phyloP scores from a whole-genome alignment of 192 early-diverging fungal species.

The Funneliformis geosporum region DNA sequence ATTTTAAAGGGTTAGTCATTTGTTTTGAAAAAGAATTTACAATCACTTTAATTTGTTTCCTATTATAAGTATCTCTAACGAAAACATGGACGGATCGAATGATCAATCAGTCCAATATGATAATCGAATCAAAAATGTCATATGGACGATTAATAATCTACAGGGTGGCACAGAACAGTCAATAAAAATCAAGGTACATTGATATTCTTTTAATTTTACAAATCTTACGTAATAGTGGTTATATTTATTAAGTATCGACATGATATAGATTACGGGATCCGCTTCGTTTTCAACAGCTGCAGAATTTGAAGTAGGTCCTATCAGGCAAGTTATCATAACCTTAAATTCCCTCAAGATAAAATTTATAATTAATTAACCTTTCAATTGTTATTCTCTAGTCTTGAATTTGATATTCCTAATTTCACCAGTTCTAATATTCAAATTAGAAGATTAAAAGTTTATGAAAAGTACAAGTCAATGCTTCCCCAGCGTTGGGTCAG shows the following conservation, averaged over 20 bases:
- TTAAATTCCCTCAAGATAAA: neutral
- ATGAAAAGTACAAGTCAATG: conserved; percentile 26
- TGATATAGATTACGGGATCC: conserved; percentile 4
- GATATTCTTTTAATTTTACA: neutral
- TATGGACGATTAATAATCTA: conserved; percentile 22
- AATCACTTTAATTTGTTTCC: neutral
- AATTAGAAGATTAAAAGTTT: conserved; percentile 23
- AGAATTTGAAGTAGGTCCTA: conserved; percentile 20
- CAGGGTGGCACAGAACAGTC: conserved; percentile 8
- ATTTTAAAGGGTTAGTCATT: neutral
- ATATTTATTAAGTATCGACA: neutral
- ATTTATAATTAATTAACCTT: neutral
- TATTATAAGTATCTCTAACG: neutral
- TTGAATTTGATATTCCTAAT: conserved; percentile 33
- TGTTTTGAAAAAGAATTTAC: neutral
- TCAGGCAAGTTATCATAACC: conserved; percentile 1
- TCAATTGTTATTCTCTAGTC: neutral
- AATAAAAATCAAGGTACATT: conserved; percentile 24
- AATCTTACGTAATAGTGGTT: too few species aligned
- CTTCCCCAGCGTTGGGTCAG: conserved; percentile 29
- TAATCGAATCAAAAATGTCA: conserved; percentile 3
- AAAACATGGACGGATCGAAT: neutral
- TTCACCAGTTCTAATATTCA: conserved; percentile 28
- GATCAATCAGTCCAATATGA: conserved; percentile 20
- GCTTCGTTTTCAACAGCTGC: neutral